Evolutionary conservation across 1,139 yeast species (phyloP).

Genomic region (Pichia sp.): DNA sequence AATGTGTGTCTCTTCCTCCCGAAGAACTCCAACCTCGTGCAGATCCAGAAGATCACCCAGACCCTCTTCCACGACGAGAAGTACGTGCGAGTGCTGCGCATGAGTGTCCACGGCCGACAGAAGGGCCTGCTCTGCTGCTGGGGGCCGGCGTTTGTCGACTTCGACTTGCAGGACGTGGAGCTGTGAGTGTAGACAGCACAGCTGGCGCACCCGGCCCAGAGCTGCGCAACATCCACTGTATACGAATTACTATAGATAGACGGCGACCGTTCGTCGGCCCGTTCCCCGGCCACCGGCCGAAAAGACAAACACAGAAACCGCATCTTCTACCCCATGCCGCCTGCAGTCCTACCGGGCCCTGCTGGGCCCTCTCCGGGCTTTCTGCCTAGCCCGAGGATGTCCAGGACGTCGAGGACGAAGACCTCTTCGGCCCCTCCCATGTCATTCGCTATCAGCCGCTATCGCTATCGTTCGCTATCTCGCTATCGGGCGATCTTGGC

Average conservation of each 20-base stretch:
- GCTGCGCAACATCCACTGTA: no score
- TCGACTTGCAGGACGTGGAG: constrained; percentile 11
- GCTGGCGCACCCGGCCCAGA: no score
- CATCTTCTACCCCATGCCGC: no score
- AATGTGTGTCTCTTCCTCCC: constrained; percentile 77
- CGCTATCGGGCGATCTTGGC: background rate
- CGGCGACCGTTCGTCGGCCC: no score
- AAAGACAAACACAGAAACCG: no score
- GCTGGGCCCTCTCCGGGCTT: no score
- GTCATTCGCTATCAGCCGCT: background rate
- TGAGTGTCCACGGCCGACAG: constrained; percentile 40
- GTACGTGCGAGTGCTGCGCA: constrained; percentile 46
- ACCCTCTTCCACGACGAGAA: constrained; percentile 43
- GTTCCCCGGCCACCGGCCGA: no score
- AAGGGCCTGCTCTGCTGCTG: constrained; percentile 59
- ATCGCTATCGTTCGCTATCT: background rate
- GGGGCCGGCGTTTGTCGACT: constrained; percentile 39
- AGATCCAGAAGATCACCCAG: constrained; percentile 46
- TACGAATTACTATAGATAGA: no score
- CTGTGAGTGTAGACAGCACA: background rate
- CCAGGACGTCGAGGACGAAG: background rate
- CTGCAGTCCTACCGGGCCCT: no score
- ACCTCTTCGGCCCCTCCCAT: background rate
- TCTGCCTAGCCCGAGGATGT: no score
- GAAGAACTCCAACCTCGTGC: constrained; percentile 57